Base-by-base conservation (phyloP, 2,329 filamentous ascomycete species). In the Apiospora hydei region DNA sequence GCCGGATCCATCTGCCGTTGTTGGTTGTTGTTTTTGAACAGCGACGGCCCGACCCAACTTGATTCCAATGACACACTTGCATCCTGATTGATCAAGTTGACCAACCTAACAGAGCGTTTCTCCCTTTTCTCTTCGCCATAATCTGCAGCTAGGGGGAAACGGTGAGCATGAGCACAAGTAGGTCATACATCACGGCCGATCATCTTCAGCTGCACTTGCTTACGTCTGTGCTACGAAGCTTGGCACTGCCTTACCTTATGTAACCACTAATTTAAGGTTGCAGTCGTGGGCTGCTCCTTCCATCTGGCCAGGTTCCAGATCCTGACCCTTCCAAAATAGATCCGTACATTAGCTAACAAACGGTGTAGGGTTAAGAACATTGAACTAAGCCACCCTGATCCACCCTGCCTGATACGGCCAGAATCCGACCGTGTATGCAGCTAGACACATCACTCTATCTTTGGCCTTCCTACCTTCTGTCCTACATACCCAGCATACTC, bases 321-420 rank as follows among this genome's bases (percentile, higher is more conserved):
- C 24, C 26, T 57, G 51, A 18, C 21, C 51, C n/a, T 57, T 21
- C 51, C 51, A 61, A 61, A 61, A 61, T 61, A 61, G 53, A 61
- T 38, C 10, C 21, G 21, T n/a, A 49, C 46, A 49, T 49, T 49
- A n/a, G 46, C 21, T 49, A n/a, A 47, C 18, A 47, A 49, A 18
- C n/a, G 46, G 18, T 64, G 21, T 41, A 38, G 26, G 26, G 26
- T 30, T 30, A 1, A 18, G 16, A 30, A n/a, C n/a, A n/a, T n/a
- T n/a, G n/a, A n/a, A 7, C 30, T 61, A 38, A 57, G 51, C 14
- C 51, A 57, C 26, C 6, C 26, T 26, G 26, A 14, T 18, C 49
- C 53, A 38, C 18, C 21, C 18, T 61, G 30, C 53, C 30, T 38
- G 30, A 6, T 61, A 21, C 7, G 53, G 30, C 51, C 26, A 61